These are phyloP conservation scores for Boletus rubescentipes DNA, from an alignment of 768 basidiomycete genomes.

Conservation along the genomic window DNA sequence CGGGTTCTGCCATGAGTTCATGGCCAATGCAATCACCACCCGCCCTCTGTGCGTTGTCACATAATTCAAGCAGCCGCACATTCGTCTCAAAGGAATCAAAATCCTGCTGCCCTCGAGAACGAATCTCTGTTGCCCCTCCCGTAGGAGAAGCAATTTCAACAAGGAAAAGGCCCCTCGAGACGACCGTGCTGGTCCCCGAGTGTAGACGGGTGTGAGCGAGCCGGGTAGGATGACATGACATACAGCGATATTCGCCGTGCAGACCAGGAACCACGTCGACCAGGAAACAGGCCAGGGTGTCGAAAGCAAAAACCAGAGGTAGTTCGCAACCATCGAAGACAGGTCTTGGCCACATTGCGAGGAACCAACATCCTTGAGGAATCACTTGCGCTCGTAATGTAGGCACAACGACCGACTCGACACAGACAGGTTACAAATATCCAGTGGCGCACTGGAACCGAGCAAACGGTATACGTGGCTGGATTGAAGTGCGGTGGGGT, in stretches of 20 bases:
- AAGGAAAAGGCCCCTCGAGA: conserved; percentile 16
- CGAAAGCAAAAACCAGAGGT: conserved; percentile 24
- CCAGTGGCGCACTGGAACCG: conserved; percentile 28
- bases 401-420: conserved; percentile 7
- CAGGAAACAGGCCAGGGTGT: conserved; percentile 19
- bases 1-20: conserved; percentile 1
- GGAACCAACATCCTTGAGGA: not conserved
- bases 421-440: conserved; percentile 19
- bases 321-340: conserved; percentile 15
- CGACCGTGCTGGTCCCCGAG: conserved; percentile 9
- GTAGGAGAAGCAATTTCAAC: conserved; percentile 42
- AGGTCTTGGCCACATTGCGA: conserved; percentile 34
- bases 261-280: conserved; percentile 10
- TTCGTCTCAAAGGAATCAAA: conserved; percentile 26
- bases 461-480: conserved; percentile 40
- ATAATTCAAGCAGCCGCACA: conserved; percentile 6
- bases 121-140: conserved; percentile 56
- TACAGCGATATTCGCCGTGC: conserved; percentile 8
- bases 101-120: conserved; percentile 48
- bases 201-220: conserved; percentile 16
- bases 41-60: conserved; percentile 25
- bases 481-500: conserved; percentile 19
- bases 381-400: not conserved
- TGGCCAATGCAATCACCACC: conserved; percentile 11
- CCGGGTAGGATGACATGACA: conserved; percentile 1